A percentile compares a stretch with the other conserved stretches of the same genome.
Conservation (phyloP, 139 green algal species). For the Chlamydomonas incerta region DNA sequence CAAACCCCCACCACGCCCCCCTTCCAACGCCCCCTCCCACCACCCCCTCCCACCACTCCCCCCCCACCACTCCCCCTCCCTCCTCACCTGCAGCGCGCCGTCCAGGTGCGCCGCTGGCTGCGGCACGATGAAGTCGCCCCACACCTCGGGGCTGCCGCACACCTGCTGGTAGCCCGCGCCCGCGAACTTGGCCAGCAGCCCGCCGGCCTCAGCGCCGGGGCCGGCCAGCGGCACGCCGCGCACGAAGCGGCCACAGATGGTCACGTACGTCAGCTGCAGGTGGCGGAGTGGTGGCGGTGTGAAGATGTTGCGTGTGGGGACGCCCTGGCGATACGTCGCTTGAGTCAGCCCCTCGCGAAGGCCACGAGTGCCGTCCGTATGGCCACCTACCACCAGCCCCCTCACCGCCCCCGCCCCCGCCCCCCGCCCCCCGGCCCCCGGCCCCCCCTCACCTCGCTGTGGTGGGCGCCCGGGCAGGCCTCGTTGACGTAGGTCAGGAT, state of each 20-base stretch:
- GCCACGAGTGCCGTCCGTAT: no score
- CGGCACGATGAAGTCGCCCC: slow-evolving; percentile 88
- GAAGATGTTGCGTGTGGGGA: no score
- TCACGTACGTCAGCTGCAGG: slow-evolving; percentile 78
- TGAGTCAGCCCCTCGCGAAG: no score
- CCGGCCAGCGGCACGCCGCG: slow-evolving; percentile 65
- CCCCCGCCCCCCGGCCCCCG: background rate
- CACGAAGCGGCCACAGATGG: slow-evolving; percentile 84
- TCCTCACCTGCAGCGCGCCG: slow-evolving; percentile 61
- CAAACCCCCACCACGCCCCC: no score
- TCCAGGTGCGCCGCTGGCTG: slow-evolving; percentile 73
- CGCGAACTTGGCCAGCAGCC: slow-evolving; percentile 63
- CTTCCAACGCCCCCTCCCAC: no score
- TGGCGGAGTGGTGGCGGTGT: no score
- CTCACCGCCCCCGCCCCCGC: background rate
- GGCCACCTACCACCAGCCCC: no score
- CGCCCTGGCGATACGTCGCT: no score
- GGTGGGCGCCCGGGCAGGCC: slow-evolving; percentile 71
- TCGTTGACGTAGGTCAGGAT: slow-evolving; percentile 86
- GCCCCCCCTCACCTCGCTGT: slow-evolving; percentile 36
- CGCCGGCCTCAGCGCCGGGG: slow-evolving; percentile 1
- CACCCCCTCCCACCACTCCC: no score
- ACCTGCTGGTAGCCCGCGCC: slow-evolving; percentile 91
- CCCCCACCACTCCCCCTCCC: no score
- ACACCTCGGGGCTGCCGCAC: slow-evolving; percentile 80